phyloP scores from a whole-genome alignment of 1,284 basidiomycete genomes.

The Sanguinoderma infundibulare region DNA sequence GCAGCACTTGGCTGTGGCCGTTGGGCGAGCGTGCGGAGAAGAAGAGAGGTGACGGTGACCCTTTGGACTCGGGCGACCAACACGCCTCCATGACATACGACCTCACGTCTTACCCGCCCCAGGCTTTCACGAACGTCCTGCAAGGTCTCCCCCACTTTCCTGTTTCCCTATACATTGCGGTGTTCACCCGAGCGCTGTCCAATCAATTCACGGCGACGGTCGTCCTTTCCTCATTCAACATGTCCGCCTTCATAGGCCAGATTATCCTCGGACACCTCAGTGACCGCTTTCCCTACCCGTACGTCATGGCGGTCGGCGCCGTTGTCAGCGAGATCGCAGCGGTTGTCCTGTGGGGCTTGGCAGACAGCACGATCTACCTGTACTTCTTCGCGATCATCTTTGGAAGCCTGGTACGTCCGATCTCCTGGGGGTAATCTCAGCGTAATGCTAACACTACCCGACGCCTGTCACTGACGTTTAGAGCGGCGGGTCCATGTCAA shows the following conservation, averaged over 20 bases:
- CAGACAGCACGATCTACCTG: conserved; percentile 25
- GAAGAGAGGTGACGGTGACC: no score
- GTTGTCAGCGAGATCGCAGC: conserved; percentile 29
- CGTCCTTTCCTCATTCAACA: conserved; percentile 32
- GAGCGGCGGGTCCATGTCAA: conserved; percentile 33
- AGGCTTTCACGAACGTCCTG: conserved; percentile 26
- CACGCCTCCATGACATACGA: no score
- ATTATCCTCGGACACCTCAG: conserved; percentile 30
- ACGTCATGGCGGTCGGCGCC: conserved; percentile 28
- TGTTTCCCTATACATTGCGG: conserved; percentile 33
- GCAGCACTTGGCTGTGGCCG: no score
- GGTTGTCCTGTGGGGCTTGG: conserved; percentile 35
- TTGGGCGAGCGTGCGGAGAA: no score
- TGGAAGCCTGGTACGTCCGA: conserved; percentile 32
- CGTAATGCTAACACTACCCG: no score
- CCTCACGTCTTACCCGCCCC: no score
- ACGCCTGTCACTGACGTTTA: neutral
- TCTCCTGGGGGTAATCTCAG: no score
- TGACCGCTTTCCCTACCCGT: conserved; percentile 31
- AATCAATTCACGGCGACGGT: conserved; percentile 28
- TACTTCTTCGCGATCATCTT: conserved; percentile 33
- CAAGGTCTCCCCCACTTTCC: conserved; percentile 35
- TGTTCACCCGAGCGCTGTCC: conserved; percentile 27
- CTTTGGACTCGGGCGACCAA: no score
- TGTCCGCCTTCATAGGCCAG: conserved; percentile 29